Base-by-base conservation (phyloP, 192 early-diverging fungal genomes). In the Linnemannia elongata region DNA sequence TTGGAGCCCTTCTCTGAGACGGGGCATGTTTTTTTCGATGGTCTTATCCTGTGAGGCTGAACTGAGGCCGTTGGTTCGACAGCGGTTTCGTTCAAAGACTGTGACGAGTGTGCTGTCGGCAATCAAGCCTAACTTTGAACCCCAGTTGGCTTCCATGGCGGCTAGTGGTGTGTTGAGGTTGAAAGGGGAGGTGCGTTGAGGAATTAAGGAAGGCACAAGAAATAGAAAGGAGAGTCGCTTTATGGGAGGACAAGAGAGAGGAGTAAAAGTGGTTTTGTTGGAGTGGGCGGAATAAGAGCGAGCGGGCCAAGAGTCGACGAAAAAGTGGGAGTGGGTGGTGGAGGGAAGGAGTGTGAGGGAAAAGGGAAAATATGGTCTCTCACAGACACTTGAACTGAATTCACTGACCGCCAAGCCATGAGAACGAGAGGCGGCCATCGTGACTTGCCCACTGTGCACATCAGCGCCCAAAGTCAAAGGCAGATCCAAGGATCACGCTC, bases 41-140 rank as follows among this genome's bases (percentile, higher is more conserved):
- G 81, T 89, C 22, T 75, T 74, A 69, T 94, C 93, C 55, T 92
- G 91, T 18, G 90, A 88, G 3, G 88, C 84, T 20, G 90, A 89
- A 27, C 88, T 82, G n/a, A 94, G 88, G 49, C 92, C 90, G 47
- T 82, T 88, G 35, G 88, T 79, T 45, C 82, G 88, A 63, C 92
- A 91, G 42, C 91, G 77, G 77, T 93, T 94, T 35, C 91, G 78
- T 79, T 95, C 94, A 63, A 92, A 88, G 35, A 93, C 88, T 45
- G 80, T 80, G 33, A 89, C 80, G 24, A 91, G 74, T 15, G 93
- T 92, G 75, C 94, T 94, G 72, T 93, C 94, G n/a, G 90, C 89
- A 42, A 94, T 79, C 27, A 92, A 49, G 54, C 87, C 83, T 13
- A 94, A 82, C 39, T 86, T 88, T 38, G 89, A 82, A 71, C 88